A percentile compares a stretch with the other conserved stretches of the same genome.
Evolutionary conservation across 495 filamentous ascomycete species (phyloP).

Genomic region (Penicillium cataractarum): DNA sequence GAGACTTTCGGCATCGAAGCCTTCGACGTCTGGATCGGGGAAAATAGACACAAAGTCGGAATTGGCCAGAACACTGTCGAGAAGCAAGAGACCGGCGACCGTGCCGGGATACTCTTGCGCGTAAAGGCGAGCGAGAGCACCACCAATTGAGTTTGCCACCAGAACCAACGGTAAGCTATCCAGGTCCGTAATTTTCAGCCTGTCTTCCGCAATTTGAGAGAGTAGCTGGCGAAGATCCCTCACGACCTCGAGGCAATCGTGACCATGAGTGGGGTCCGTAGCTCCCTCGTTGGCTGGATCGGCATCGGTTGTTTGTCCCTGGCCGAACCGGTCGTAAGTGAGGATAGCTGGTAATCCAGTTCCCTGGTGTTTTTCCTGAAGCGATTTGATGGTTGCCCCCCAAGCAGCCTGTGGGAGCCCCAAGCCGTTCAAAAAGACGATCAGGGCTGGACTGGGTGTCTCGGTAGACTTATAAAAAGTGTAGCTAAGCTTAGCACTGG

Average conservation of each 20-base stretch:
- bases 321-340: conserved; percentile 67
- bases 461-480: conserved; percentile 24
- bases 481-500: conserved; percentile 32
- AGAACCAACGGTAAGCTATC: conserved; percentile 45
- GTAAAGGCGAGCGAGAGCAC: conserved; percentile 60
- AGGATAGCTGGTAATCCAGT: conserved; percentile 50
- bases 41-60: conserved; percentile 61
- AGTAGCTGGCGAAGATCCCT: conserved; percentile 57
- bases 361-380: conserved; percentile 36
- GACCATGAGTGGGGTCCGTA: conserved; percentile 50
- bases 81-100: conserved; percentile 54
- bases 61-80: conserved; percentile 67
- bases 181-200: conserved; percentile 19
- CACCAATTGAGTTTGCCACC: conserved; percentile 63
- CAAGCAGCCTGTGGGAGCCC: conserved; percentile 55
- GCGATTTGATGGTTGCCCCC: conserved; percentile 46
- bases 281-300: conserved; percentile 54
- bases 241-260: conserved; percentile 52
- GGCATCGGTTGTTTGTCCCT: conserved; percentile 56
- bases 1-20: conserved; percentile 47
- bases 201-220: conserved; percentile 35
- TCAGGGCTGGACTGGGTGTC: conserved; percentile 33
- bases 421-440: conserved; percentile 68
- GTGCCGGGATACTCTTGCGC: conserved; percentile 48
- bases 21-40: conserved; percentile 58